These are phyloP conservation scores for Wallacemonas collosoma DNA, from an alignment of 208 protist genomes.

Conservation along the genomic window DNA sequence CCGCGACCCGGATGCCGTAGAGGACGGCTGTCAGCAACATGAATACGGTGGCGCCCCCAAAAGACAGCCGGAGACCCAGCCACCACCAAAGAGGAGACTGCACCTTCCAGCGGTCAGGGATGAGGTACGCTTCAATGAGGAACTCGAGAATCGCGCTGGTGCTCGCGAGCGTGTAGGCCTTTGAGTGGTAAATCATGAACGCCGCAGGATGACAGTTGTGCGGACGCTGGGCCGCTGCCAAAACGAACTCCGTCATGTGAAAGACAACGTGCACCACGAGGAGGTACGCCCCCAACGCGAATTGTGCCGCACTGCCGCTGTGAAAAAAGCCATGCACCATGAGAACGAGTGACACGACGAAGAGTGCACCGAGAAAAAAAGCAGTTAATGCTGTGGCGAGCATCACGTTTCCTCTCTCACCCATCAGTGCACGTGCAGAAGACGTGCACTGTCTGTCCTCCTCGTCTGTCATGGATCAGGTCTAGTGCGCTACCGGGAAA, in stretches of 20 bases:
- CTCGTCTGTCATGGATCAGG: no score
- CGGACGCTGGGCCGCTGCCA: slow-evolving; percentile 39
- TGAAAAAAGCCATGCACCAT: slow-evolving; percentile 34
- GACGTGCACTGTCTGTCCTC: no score
- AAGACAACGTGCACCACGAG: slow-evolving; percentile 64
- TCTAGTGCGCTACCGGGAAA: no score
- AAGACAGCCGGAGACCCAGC: slow-evolving; percentile 46
- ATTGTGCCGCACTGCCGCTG: slow-evolving; percentile 33
- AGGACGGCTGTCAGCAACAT: slow-evolving; percentile 45
- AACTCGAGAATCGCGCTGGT: slow-evolving; percentile 64
- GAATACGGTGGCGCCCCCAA: slow-evolving; percentile 29
- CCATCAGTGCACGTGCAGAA: no score
- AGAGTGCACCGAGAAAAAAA: slow-evolving; percentile 56
- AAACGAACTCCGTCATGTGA: slow-evolving; percentile 81
- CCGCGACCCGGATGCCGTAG: slow-evolving; percentile 74
- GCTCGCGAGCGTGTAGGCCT: slow-evolving; percentile 58
- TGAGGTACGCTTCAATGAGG: slow-evolving; percentile 50
- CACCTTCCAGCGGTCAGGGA: slow-evolving; percentile 69
- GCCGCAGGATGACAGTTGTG: slow-evolving; percentile 73
- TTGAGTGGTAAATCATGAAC: slow-evolving; percentile 88
- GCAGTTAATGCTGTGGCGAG: slow-evolving; percentile 51
- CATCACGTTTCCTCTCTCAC: slow-evolving; percentile 35
- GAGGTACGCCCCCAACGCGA: slow-evolving; percentile 65
- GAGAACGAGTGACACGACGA: slow-evolving; percentile 34
- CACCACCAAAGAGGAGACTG: slow-evolving; percentile 1